Conservation (phyloP, 192 early-diverging fungal species). For the Rhizophagus sp. region DNA sequence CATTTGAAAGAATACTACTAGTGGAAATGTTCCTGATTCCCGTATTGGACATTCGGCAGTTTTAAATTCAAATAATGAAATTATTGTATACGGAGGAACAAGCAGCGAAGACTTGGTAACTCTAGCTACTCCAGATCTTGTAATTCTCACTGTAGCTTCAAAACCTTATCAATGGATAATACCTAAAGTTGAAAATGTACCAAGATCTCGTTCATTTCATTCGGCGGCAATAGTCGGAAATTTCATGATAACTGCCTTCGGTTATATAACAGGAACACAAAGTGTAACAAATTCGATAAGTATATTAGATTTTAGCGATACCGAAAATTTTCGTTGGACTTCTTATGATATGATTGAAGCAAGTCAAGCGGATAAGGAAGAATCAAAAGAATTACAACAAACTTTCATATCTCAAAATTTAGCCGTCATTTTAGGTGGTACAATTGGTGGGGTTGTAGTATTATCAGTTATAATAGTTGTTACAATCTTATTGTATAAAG, state of each 20-base stretch:
- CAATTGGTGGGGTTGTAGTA: too few species aligned
- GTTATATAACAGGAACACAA: neutral
- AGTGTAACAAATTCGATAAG: neutral
- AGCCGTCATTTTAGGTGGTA: too few species aligned
- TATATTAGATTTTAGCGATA: neutral
- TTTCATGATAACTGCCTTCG: neutral
- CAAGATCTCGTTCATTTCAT: neutral
- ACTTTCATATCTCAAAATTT: too few species aligned
- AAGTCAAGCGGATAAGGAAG: too few species aligned
- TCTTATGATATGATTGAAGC: neutral
- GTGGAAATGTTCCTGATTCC: neutral
- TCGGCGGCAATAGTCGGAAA: neutral
- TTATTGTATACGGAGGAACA: neutral
- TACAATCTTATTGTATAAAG: too few species aligned
- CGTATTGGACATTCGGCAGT: neutral
- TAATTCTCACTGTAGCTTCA: neutral
- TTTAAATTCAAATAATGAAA: neutral
- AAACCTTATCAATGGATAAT: neutral
- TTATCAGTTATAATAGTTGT: too few species aligned
- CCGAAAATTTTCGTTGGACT: neutral
- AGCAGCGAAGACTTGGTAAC: neutral
- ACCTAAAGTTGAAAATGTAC: neutral
- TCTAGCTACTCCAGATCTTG: neutral
- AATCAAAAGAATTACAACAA: too few species aligned
- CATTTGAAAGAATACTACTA: neutral